A percentile compares a stretch with the other conserved stretches of the same genome.
Evolutionary conservation across 2,329 filamentous ascomycete species (phyloP).

Genomic region (Westerdykella sp.): DNA sequence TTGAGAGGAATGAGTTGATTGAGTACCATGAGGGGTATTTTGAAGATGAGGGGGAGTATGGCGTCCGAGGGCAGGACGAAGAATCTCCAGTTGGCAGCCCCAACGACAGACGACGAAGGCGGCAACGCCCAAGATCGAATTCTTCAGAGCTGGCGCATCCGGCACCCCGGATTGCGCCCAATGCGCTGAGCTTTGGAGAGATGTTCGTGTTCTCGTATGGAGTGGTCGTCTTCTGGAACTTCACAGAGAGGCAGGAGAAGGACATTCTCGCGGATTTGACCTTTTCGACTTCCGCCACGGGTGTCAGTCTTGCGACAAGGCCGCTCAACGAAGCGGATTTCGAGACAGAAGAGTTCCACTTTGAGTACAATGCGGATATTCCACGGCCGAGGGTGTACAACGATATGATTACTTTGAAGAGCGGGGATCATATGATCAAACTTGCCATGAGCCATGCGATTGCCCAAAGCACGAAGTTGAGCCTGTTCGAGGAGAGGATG

Average conservation of each 20-base stretch:
- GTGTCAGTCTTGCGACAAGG: conserved; percentile 64
- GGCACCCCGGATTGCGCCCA: conserved; percentile 52
- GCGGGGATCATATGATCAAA: conserved; percentile 98
- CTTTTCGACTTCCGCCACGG: conserved; percentile 67
- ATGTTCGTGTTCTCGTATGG: conserved; percentile 98
- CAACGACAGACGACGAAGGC: conserved; percentile 12
- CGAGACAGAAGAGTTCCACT: conserved; percentile 97
- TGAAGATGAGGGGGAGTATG: conserved; percentile 61
- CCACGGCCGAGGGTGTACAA: conserved; percentile 91
- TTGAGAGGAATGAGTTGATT: conserved; percentile 83
- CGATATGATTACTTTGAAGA: conserved; percentile 96
- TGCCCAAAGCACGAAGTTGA: conserved; percentile 92
- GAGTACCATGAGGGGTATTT: conserved; percentile 91
- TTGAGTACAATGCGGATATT: conserved; percentile 85
- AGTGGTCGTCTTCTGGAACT: conserved; percentile 98
- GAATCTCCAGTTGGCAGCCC: conserved; percentile 20
- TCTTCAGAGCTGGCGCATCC: conserved; percentile 32
- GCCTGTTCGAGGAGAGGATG: conserved; percentile 95
- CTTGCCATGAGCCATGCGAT: conserved; percentile 96
- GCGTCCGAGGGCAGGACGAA: conserved; percentile 32
- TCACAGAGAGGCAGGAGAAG: conserved; percentile 91
- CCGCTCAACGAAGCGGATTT: conserved; percentile 85
- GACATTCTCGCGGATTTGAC: conserved; percentile 92
- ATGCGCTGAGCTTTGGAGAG: conserved; percentile 77
- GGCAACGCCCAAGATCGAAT: background rate